Conservation (phyloP, 345 rosid species). For the Eucalyptus tenuipes region DNA sequence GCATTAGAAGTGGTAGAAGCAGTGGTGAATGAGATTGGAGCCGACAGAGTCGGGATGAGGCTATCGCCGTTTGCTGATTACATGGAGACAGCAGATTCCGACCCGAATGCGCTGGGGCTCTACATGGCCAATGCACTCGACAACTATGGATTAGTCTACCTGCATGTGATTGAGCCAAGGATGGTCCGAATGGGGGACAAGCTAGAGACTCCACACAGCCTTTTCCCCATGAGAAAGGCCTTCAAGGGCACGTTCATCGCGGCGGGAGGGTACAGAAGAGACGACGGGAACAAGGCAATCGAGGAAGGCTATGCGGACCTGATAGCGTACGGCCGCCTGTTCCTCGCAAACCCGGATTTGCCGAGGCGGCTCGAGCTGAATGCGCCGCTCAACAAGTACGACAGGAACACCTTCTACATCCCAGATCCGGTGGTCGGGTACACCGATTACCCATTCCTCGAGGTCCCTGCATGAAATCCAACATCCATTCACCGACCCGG, state of each 20-base stretch:
- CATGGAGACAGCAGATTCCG: conserved; percentile 5
- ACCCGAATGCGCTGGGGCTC: conserved; percentile 11
- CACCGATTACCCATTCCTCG: conserved; percentile 9
- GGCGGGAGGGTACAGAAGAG: not conserved
- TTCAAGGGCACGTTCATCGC: conserved; percentile 4
- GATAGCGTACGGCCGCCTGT: not conserved
- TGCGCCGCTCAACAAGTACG: conserved; percentile 1
- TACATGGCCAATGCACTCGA: conserved; percentile 4
- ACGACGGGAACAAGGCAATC: not conserved
- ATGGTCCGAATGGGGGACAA: not conserved
- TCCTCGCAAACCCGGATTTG: conserved; percentile 7
- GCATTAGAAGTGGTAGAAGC: conserved; percentile 1
- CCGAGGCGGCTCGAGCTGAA: conserved; percentile 3
- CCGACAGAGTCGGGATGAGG: conserved; percentile 1
- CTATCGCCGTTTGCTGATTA: conserved; percentile 4
- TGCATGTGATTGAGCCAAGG: conserved; percentile 1
- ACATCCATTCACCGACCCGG: not conserved
- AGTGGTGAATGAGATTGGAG: not conserved
- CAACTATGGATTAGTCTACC: not conserved
- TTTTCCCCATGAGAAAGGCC: not conserved
- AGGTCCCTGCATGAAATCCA: not conserved
- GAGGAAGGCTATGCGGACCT: not conserved
- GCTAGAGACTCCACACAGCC: not conserved
- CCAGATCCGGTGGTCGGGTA: conserved; percentile 4
- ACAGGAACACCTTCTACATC: not conserved